Evolutionary conservation across 179 eudicot species (phyloP).

Genomic region (Beta lomatogona): DNA sequence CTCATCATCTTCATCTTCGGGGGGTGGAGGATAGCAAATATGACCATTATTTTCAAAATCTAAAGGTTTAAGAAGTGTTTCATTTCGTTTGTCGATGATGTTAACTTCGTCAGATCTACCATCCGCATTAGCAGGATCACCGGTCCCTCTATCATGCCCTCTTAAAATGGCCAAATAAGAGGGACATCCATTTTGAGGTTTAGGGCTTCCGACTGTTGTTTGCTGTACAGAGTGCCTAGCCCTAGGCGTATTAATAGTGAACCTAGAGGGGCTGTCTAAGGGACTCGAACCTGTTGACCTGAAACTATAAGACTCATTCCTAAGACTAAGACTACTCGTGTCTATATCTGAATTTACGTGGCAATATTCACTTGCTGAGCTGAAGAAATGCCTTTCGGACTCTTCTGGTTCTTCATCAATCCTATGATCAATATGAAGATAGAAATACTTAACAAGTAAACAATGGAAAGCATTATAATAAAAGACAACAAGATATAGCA

Average conservation of each 20-base stretch:
- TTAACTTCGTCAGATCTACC: constrained; percentile 44
- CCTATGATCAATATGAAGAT: constrained; percentile 42
- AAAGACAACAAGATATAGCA: background rate
- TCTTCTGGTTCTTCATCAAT: constrained; percentile 82
- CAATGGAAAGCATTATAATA: background rate
- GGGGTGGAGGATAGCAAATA: constrained; percentile 93
- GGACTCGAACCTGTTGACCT: constrained; percentile 81
- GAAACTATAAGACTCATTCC: constrained; percentile 61
- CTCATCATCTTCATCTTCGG: constrained; percentile 74
- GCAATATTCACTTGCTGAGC: constrained; percentile 60
- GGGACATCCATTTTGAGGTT: constrained; percentile 40
- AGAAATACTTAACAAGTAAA: background rate
- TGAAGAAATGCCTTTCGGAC: constrained; percentile 53
- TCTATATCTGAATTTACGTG: constrained; percentile 72
- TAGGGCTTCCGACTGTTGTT: constrained; percentile 53
- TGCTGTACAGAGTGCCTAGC: constrained; percentile 64
- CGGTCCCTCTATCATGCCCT: constrained; percentile 48
- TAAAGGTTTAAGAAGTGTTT: constrained; percentile 50
- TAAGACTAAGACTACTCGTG: constrained; percentile 70
- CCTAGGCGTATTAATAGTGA: constrained; percentile 64
- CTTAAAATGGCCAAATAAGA: constrained; percentile 49
- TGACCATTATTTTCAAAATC: constrained; percentile 74
- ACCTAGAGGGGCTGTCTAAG: constrained; percentile 85
- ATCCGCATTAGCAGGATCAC: constrained; percentile 38
- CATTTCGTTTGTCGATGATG: constrained; percentile 35